A percentile compares a stretch with the other conserved stretches of the same genome.
phyloP scores from a whole-genome alignment of 129 eudicot species.

The Lactuca sativa region DNA sequence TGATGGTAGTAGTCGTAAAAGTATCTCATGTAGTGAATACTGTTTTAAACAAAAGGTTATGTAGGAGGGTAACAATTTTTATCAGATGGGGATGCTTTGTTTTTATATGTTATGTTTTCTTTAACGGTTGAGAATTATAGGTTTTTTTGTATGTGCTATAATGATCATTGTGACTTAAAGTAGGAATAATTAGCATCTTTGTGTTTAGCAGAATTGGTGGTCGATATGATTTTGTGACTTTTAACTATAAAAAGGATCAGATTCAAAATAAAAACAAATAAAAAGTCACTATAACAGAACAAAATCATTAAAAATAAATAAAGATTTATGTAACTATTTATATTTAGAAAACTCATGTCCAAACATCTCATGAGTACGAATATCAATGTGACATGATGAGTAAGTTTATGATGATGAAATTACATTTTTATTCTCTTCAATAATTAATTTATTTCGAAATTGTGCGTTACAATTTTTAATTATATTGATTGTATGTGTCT shows the following conservation, averaged over 20 bases:
- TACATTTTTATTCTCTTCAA: neutral
- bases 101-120: neutral
- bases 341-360: neutral
- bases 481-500: no score
- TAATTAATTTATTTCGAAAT: neutral
- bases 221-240: no score
- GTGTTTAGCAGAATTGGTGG: neutral
- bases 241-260: no score
- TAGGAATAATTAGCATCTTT: neutral
- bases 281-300: no score
- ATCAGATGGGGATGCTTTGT: neutral
- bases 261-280: no score
- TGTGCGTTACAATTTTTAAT: no score
- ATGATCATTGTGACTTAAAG: neutral
- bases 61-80: neutral
- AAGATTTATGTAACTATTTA: no score
- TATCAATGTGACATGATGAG: constrained; percentile 26
- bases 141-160: no score
- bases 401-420: constrained; percentile 16
- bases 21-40: neutral
- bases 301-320: neutral
- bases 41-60: neutral
- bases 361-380: constrained; percentile 4
- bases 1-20: constrained; percentile 4
- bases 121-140: no score